phyloP scores from a whole-genome alignment of 345 rosid genomes.

The Sisymbrium irio region DNA sequence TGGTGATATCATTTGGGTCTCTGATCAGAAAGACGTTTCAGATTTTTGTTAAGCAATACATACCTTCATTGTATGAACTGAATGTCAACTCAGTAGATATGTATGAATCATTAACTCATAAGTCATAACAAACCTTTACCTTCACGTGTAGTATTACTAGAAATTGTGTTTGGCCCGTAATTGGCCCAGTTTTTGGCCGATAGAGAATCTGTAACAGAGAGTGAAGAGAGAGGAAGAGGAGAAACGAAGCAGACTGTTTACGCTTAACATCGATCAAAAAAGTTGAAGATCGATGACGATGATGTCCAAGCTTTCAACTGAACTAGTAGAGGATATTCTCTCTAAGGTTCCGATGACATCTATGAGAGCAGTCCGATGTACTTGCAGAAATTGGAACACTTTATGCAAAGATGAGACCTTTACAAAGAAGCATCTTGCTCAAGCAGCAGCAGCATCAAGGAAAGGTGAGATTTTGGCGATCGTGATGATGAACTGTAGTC shows the following conservation, averaged over 20 bases:
- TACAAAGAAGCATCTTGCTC: slow-evolving; percentile 6
- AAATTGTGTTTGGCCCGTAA: background rate
- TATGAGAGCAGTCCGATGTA: background rate
- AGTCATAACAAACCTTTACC: too few relatives aligned
- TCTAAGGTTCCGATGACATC: background rate
- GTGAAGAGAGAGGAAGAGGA: background rate
- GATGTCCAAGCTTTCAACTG: background rate
- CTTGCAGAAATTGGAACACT: slow-evolving; percentile 5
- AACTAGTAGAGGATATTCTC: background rate
- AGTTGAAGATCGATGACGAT: background rate
- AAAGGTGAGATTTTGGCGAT: slow-evolving; percentile 2
- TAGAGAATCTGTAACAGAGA: background rate
- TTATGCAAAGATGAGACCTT: background rate
- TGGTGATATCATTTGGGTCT: too few relatives aligned
- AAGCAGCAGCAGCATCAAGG: background rate
- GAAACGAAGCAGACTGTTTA: background rate
- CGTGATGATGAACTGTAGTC: background rate
- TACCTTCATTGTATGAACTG: too few relatives aligned
- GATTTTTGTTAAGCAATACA: too few relatives aligned
- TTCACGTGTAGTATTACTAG: background rate
- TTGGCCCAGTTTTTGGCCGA: background rate
- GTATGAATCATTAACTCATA: too few relatives aligned
- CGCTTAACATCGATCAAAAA: background rate
- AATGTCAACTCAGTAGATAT: too few relatives aligned
- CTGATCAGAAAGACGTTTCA: too few relatives aligned